These are phyloP conservation scores for Hordeum vulgare DNA, from an alignment of 176 grass and related monocot species.

Conservation along the genomic window MorexV3_pseudomolecules_assembly NC_058518.1:505045653-505046152, in stretches of 20 bases:
- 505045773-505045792: neutral
- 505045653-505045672: neutral
- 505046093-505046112: slow-evolving; percentile 76
- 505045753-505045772: neutral
- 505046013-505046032: slow-evolving; percentile 75
- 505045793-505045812: neutral
- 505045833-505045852: neutral
- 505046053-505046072: slow-evolving; percentile 79
- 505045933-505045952: slow-evolving; percentile 68
- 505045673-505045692: neutral
- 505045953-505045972: slow-evolving; percentile 38
- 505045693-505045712: neutral
- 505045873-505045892: neutral
- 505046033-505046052: slow-evolving; percentile 85
- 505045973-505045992: slow-evolving; percentile 20
- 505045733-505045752: neutral
- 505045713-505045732: neutral
- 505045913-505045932: neutral
- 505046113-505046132: slow-evolving; percentile 45
- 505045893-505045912: neutral
- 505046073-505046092: slow-evolving; percentile 79
- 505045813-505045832: neutral
- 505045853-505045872: neutral
- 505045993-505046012: slow-evolving; percentile 58
- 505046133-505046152: neutral